Base-by-base conservation (phyloP, 2,329 filamentous ascomycete species). In the Fusarium aywerte region DNA sequence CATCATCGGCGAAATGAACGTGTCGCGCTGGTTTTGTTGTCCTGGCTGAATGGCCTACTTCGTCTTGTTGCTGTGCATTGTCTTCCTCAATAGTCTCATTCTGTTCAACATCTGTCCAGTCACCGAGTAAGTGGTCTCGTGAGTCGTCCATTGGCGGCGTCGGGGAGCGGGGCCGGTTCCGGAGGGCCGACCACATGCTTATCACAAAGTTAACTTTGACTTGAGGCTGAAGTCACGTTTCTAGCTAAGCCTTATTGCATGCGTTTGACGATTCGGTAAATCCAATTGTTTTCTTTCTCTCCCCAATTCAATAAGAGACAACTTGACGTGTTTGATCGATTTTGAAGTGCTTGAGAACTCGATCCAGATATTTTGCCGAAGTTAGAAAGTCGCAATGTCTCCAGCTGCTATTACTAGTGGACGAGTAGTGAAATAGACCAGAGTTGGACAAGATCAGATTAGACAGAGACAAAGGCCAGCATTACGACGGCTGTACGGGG, bases 91-190 rank as follows among this genome's bases (percentile, higher is more conserved):
- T 29, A 9, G 32, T 39, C 27, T 43, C 21, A 8, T 50, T 47
- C 23, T 68, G 60, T 16, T 62, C 70, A 31, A 49, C 29, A 45
- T 69, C 56, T 33, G 45, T 58, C 68, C 70, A 73, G 27, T 67
- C 58, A 43, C 50, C 58, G 15, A 73, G 67, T n/a, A 72, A 58
- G 12, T 58, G 56, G 29, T 52, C 47, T 32, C 56, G 68, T 53
- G 38, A 43, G 32, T 55, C 44, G 39, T 69, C 42, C 23, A 43
- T 44, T 18, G 47, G 43, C 27, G 23, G 43, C 50, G 31, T 47
- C 33, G 40, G 51, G 45, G 45, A 54, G 54, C 58, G 62, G 62
- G 69, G 55, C 62, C 65, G 58, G 54, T 54, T 61, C 36, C 48
- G 64, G 27, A 64, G 35, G 25, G 43, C 58, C 55, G 45, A 39